Percentiles rank a stretch among this genome's conserved stretches.
These are phyloP conservation scores for Leptomonas seymouri DNA, from an alignment of 208 protist species.

Conservation along the genomic window DNA sequence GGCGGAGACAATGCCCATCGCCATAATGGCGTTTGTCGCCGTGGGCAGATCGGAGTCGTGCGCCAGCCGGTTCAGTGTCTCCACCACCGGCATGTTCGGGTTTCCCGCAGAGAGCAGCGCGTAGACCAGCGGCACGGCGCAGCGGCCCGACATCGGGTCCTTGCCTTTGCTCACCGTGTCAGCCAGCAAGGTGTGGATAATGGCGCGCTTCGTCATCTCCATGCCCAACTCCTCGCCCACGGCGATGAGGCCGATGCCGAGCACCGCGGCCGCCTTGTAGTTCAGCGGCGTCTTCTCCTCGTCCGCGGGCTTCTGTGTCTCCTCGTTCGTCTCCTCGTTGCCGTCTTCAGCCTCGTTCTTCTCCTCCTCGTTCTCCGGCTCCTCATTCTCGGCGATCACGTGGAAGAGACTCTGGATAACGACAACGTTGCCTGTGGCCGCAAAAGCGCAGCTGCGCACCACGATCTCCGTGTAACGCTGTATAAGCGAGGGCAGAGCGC, in stretches of 20 bases:
- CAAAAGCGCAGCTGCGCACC: slow-evolving; percentile 98
- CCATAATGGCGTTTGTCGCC: slow-evolving; percentile 96
- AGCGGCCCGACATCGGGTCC: slow-evolving; percentile 76
- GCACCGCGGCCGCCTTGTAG: slow-evolving; percentile 94
- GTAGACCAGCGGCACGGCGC: slow-evolving; percentile 98
- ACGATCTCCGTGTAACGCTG: slow-evolving; percentile 93
- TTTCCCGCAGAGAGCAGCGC: slow-evolving; percentile 97
- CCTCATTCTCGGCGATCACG: slow-evolving; percentile 94
- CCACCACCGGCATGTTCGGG: slow-evolving; percentile 96
- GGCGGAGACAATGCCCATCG: slow-evolving; percentile 95
- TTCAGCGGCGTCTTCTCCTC: slow-evolving; percentile 55
- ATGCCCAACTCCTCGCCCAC: slow-evolving; percentile 98
- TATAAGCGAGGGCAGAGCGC: slow-evolving; percentile 78
- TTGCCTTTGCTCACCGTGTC: slow-evolving; percentile 88
- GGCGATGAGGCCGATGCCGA: slow-evolving; percentile 98
- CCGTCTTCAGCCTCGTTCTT: slow-evolving; percentile 36
- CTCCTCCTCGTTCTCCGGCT: slow-evolving; percentile 43
- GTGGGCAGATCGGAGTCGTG: slow-evolving; percentile 97
- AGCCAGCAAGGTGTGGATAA: slow-evolving; percentile 96
- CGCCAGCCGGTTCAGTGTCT: slow-evolving; percentile 97
- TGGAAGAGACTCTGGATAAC: slow-evolving; percentile 97
- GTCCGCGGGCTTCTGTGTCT: slow-evolving; percentile 13
- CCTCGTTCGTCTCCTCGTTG: slow-evolving; percentile 14
- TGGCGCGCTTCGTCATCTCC: slow-evolving; percentile 97
- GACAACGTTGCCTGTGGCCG: slow-evolving; percentile 98